phyloP scores from a whole-genome alignment of 306 rosid genomes.

The Medicago arabica region DNA sequence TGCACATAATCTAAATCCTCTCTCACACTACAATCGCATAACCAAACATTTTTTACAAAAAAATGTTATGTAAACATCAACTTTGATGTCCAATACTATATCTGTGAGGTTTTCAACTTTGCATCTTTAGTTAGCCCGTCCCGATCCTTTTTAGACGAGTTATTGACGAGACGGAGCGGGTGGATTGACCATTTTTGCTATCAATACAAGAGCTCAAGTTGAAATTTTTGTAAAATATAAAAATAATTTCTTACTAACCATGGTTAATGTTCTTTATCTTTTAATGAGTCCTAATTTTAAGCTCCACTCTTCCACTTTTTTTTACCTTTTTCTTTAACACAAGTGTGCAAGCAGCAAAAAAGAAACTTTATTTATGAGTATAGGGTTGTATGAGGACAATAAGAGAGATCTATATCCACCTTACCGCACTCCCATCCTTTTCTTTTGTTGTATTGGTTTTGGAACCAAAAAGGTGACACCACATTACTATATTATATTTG shows the following conservation, averaged over 20 bases:
- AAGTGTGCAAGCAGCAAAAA: constrained; percentile 50
- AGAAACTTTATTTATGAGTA: constrained; percentile 47
- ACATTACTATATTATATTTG: constrained; percentile 43
- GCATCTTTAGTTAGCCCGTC: no score
- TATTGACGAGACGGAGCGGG: no score
- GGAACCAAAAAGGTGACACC: constrained; percentile 63
- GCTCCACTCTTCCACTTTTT: constrained; percentile 7
- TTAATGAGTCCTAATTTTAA: neutral
- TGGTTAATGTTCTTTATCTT: constrained; percentile 14
- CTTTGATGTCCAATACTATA: no score
- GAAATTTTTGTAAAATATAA: no score
- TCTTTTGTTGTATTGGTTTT: constrained; percentile 55
- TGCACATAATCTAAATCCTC: no score
- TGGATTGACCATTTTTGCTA: no score
- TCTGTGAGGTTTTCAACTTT: no score
- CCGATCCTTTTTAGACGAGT: no score
- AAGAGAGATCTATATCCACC: constrained; percentile 50
- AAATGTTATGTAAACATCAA: no score
- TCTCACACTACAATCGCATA: no score
- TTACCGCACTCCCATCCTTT: constrained; percentile 55
- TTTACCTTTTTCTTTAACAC: constrained; percentile 15
- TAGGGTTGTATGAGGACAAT: constrained; percentile 53
- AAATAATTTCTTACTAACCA: constrained; percentile 8
- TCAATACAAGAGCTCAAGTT: no score
- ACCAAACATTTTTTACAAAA: no score